phyloP scores from a whole-genome alignment of 768 basidiomycete species.

The Suillus sp. region DNA sequence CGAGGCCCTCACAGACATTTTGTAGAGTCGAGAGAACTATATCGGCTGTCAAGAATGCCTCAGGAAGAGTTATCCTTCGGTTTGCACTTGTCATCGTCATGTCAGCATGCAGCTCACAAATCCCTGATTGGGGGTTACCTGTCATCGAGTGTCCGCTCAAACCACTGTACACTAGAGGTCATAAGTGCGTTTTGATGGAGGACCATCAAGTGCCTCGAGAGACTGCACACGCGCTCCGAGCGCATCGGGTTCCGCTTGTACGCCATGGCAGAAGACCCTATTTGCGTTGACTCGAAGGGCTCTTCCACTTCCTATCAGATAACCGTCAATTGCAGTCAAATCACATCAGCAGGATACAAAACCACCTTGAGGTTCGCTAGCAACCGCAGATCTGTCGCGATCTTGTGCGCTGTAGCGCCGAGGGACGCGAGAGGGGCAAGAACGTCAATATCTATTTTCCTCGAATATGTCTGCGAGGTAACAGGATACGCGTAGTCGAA shows the following conservation, averaged over 20 bases:
- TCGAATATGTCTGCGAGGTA: conserved; percentile 97
- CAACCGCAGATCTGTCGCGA: conserved; percentile 92
- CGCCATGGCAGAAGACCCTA: conserved; percentile 96
- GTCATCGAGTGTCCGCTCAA: conserved; percentile 97
- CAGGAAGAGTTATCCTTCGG: conserved; percentile 93
- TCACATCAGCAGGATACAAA: neutral
- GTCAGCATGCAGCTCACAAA: conserved; percentile 1
- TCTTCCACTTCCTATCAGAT: conserved; percentile 90
- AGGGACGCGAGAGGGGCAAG: conserved; percentile 86
- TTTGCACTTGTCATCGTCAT: conserved; percentile 68
- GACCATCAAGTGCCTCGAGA: conserved; percentile 94
- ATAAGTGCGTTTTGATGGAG: conserved; percentile 95
- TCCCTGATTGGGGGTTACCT: conserved; percentile 48
- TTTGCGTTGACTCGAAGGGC: conserved; percentile 98
- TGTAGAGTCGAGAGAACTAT: conserved; percentile 94
- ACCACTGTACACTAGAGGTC: conserved; percentile 96
- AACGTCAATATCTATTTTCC: conserved; percentile 96
- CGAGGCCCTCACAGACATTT: conserved; percentile 97
- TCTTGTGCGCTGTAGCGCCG: conserved; percentile 96
- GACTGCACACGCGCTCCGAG: conserved; percentile 93
- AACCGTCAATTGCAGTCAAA: neutral
- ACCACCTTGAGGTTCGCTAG: conserved; percentile 88
- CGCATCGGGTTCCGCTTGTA: conserved; percentile 99
- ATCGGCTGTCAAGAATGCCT: conserved; percentile 96
- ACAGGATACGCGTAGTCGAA: conserved; percentile 97